Percentiles rank a stretch among this genome's conserved stretches.
Conservation (phyloP, 371 early-diverging fungal genomes). For the Rhizopus sp. region DNA sequence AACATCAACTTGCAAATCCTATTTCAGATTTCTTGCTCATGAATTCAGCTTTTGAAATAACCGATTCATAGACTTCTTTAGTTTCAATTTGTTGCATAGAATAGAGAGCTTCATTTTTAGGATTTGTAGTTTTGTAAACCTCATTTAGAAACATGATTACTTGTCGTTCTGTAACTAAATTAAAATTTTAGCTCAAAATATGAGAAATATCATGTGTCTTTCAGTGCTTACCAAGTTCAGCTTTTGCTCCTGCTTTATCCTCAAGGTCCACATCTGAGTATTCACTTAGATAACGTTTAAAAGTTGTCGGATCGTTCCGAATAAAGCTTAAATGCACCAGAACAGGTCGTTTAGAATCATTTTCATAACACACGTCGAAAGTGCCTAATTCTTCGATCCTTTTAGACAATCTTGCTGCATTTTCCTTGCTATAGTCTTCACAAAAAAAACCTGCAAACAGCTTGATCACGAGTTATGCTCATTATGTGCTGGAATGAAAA, state of each 20-base stretch:
- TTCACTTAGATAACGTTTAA: slow-evolving; percentile 24
- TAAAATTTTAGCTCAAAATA: slow-evolving; percentile 15
- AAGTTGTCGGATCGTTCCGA: slow-evolving; percentile 17
- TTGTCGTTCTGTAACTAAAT: slow-evolving; percentile 17
- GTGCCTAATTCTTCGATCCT: slow-evolving; percentile 18
- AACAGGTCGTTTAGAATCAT: slow-evolving; percentile 15
- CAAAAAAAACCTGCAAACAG: slow-evolving; percentile 16
- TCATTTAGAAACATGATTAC: slow-evolving; percentile 18
- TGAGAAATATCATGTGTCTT: slow-evolving; percentile 5
- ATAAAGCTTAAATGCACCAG: slow-evolving; percentile 18
- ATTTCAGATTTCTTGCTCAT: slow-evolving; percentile 23
- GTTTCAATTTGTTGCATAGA: slow-evolving; percentile 22
- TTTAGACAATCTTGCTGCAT: slow-evolving; percentile 17
- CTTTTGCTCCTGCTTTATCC: slow-evolving; percentile 12
- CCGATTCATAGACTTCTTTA: slow-evolving; percentile 24
- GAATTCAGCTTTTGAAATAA: slow-evolving; percentile 22
- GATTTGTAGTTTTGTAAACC: slow-evolving; percentile 21
- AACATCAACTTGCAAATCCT: slow-evolving; percentile 27
- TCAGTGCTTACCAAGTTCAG: slow-evolving; percentile 22
- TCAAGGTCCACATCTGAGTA: slow-evolving; percentile 14
- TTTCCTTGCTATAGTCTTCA: slow-evolving; percentile 21
- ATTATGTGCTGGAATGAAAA: neutral
- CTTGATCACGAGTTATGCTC: slow-evolving; percentile 23
- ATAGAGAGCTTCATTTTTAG: slow-evolving; percentile 25
- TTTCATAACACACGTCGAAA: slow-evolving; percentile 23